A percentile compares a stretch with the other conserved stretches of the same genome.
Evolutionary conservation across 306 rosid species (phyloP).

Genomic region (Argentina anserina): DNA sequence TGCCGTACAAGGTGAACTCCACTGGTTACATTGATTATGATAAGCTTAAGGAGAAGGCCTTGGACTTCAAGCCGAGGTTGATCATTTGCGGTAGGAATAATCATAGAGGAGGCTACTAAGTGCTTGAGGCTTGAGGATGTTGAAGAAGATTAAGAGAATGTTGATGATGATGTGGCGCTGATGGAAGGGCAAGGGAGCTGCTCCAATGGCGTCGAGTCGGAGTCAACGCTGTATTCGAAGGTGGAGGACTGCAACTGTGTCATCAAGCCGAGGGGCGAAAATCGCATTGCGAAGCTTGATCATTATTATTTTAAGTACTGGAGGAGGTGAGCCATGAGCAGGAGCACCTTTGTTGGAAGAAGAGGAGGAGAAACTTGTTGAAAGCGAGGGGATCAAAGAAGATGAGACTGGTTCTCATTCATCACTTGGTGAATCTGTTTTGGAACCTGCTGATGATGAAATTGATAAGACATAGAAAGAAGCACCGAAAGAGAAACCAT

Average conservation of each 20-base stretch:
- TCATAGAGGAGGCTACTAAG: conserved; percentile 29
- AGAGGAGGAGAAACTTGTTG: conserved; percentile 77
- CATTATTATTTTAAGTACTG: conserved; percentile 31
- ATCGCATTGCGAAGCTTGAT: conserved; percentile 26
- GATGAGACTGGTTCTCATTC: conserved; percentile 71
- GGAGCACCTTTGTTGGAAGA: conserved; percentile 85
- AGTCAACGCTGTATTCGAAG: conserved; percentile 25
- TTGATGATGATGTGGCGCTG: conserved; percentile 23
- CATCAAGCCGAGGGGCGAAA: conserved; percentile 22
- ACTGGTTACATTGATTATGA: conserved; percentile 78
- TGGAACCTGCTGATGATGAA: conserved; percentile 52
- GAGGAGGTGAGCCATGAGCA: conserved; percentile 86
- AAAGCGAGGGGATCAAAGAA: conserved; percentile 51
- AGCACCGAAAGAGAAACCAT: conserved; percentile 57
- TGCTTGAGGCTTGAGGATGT: conserved; percentile 17
- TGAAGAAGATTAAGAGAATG: conserved; percentile 20
- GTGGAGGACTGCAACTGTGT: conserved; percentile 19
- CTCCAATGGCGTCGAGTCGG: conserved; percentile 39
- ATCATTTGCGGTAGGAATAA: conserved; percentile 91
- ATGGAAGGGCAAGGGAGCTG: conserved; percentile 55
- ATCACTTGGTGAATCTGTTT: conserved; percentile 58
- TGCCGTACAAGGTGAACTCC: conserved; percentile 78
- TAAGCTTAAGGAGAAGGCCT: conserved; percentile 82
- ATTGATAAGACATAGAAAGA: conserved; percentile 56
- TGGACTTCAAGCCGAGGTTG: conserved; percentile 82